Evolutionary conservation across 2,329 filamentous ascomycete genomes (phyloP), one percentile per base, ranked within the genome.

Genomic region (Aureobasidium mangrovei): DNA sequence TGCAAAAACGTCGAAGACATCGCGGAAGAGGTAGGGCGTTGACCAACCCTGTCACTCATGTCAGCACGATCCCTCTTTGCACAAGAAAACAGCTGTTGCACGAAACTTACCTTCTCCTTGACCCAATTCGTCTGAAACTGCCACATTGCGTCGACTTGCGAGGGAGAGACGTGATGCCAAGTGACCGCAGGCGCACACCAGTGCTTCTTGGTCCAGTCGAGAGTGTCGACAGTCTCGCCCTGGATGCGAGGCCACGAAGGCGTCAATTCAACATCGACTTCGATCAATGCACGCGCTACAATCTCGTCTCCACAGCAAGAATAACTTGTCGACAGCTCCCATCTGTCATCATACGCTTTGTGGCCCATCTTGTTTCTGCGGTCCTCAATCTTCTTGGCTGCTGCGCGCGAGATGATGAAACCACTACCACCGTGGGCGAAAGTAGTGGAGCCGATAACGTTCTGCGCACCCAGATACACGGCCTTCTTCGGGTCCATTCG

Each of bases 301-400:
- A 79, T 70, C 39, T 74, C 76, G 53, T 80, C 77, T 4, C 77
- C 77, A 47, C 76, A 78, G 62, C 75, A 79, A 56, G 82, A 77
- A 9, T 69, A 60, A 31, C 66, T 66, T 26, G 76, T 65, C 35
- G 71, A 57, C 4, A 70, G 64, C 43, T 74, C 65, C 67, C 72
- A 77, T 12, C 57, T 55, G 43, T 58, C 57, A 51, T 68, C 66
- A 55, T 67, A 69, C 31, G 54, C 45, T 9, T 51, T 42, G 10
- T 8, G 18, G 31, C 54, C 49, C 29, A 43, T 53, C 9, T 56
- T 41, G 7, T 42, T 42, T 12, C 54, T 55, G 8, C 29, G 43
- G 5, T 41, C 26, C 55, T 42, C 55, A 10, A 56, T 40, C 44
- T 51, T 56, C 18, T 51, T 53, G 12, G 43, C 44, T 5, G 73